Evolutionary conservation across 805 yeast species (phyloP).

Genomic region (Hanseniaspora valbyensis): DNA sequence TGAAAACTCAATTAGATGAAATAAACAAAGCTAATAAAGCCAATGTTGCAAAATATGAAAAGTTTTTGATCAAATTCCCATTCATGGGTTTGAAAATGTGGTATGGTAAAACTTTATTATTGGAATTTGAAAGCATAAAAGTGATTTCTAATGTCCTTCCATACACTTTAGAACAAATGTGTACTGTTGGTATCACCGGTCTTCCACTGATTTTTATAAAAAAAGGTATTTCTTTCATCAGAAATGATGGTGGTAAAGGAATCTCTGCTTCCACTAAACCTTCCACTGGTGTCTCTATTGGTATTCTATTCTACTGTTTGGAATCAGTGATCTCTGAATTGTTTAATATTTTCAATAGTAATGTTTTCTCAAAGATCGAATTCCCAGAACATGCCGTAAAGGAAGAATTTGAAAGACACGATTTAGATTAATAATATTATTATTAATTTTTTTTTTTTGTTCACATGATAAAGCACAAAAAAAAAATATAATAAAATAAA

Average conservation of each 20-base stretch:
- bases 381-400: conserved; percentile 5
- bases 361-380: conserved; percentile 18
- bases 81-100: conserved; percentile 26
- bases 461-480: no score
- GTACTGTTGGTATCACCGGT: conserved; percentile 28
- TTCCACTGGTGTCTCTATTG: conserved; percentile 26
- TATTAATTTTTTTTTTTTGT: background rate
- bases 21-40: conserved; percentile 15
- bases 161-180: conserved; percentile 24
- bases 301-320: conserved; percentile 30
- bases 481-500: background rate
- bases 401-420: conserved; percentile 6
- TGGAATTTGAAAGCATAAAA: conserved; percentile 21
- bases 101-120: conserved; percentile 28
- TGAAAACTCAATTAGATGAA: conserved; percentile 30
- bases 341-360: conserved; percentile 23
- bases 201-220: conserved; percentile 14
- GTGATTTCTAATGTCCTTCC: conserved; percentile 24
- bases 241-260: background rate
- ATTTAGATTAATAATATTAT: conserved; percentile 7
- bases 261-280: background rate
- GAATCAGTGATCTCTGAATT: conserved; percentile 24
- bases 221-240: conserved; percentile 6
- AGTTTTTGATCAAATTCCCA: conserved; percentile 27
- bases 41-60: conserved; percentile 19